These are phyloP conservation scores for Musa balbisiana DNA, from an alignment of 202 grass and related monocot species.

Conservation along the genomic window DNA sequence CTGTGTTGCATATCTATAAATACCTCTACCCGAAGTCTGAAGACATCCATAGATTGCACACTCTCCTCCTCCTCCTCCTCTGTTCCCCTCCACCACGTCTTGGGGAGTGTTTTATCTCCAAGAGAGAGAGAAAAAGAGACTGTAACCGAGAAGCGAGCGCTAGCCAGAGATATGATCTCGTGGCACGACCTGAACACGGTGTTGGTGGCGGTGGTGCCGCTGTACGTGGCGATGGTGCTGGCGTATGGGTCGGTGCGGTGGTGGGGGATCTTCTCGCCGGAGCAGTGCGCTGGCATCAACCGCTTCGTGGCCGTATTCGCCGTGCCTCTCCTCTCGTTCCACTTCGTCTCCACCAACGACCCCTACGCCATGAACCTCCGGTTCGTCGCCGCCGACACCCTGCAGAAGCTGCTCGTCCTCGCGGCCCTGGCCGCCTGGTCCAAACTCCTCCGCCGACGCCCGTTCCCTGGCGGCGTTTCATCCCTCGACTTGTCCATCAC, in stretches of 20 bases:
- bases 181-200: slow-evolving; percentile 69
- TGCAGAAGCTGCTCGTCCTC: slow-evolving; percentile 88
- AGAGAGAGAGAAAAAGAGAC: not conserved
- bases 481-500: slow-evolving; percentile 70
- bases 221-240: slow-evolving; percentile 92
- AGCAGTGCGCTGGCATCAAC: slow-evolving; percentile 99
- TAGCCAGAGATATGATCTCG: slow-evolving; percentile 42
- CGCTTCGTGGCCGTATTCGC: slow-evolving; percentile 92
- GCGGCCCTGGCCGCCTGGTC: slow-evolving; percentile 44
- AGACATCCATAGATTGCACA: too few relatives aligned
- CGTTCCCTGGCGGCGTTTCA: slow-evolving; percentile 5
- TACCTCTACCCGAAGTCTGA: too few relatives aligned
- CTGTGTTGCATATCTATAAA: too few relatives aligned
- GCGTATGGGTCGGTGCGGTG: slow-evolving; percentile 88
- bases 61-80: too few relatives aligned
- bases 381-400: slow-evolving; percentile 82
- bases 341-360: slow-evolving; percentile 92
- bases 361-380: slow-evolving; percentile 91
- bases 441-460: slow-evolving; percentile 23
- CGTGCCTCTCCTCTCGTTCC: slow-evolving; percentile 92
- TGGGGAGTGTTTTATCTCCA: too few relatives aligned
- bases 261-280: slow-evolving; percentile 86
- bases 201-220: slow-evolving; percentile 68
- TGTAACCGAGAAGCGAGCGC: too few relatives aligned
- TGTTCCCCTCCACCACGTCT: too few relatives aligned